phyloP scores from a whole-genome alignment of 148 eudicot genomes.

The Selenicereus undatus region DNA sequence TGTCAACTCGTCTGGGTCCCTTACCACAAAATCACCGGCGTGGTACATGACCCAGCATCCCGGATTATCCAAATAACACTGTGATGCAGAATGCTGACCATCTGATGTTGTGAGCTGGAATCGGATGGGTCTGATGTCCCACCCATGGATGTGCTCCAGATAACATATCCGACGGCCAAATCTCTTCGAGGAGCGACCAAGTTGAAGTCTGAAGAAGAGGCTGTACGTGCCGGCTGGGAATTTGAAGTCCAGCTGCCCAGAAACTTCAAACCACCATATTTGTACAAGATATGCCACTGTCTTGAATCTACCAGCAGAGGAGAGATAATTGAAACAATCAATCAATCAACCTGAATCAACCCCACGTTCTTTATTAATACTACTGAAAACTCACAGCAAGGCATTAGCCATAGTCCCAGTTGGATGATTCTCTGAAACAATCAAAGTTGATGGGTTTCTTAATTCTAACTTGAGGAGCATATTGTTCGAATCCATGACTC shows the following conservation, averaged over 20 bases:
- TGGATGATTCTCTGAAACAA: background rate
- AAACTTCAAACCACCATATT: conserved; percentile 92
- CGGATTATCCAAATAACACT: conserved; percentile 46
- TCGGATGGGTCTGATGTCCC: conserved; percentile 65
- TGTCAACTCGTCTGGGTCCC: conserved; percentile 35
- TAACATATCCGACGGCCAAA: conserved; percentile 52
- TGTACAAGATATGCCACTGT: conserved; percentile 81
- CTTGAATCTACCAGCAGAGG: conserved; percentile 43
- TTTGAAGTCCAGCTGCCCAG: conserved; percentile 74
- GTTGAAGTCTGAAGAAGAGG: conserved; percentile 65
- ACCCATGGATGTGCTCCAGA: conserved; percentile 63
- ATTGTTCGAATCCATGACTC: background rate
- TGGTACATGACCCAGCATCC: conserved; percentile 66
- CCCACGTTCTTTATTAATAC: background rate
- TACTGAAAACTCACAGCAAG: background rate
- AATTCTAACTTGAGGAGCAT: background rate
- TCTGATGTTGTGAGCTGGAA: conserved; percentile 62
- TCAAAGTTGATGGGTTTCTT: background rate
- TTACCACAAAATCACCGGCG: conserved; percentile 62
- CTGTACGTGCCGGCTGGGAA: conserved; percentile 73
- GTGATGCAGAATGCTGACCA: conserved; percentile 50
- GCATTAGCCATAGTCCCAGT: background rate
- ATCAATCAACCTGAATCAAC: conserved; percentile 3
- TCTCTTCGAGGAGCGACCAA: conserved; percentile 53
- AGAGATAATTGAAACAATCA: background rate